Conservation (phyloP, 192 early-diverging fungal species). For the Rhizoclosmatium sp. region DNA sequence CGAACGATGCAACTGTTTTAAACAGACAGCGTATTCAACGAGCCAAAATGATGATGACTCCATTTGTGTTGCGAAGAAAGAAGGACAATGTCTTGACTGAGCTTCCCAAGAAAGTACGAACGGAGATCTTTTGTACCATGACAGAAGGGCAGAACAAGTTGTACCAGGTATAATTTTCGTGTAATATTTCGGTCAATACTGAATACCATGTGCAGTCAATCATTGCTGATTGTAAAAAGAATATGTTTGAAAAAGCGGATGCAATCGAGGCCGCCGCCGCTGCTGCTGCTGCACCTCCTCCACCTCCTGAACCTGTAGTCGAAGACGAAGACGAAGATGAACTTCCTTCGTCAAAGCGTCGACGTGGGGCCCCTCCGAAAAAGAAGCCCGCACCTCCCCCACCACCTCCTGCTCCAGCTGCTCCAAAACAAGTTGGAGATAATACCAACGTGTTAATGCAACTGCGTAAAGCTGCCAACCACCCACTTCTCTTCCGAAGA, state of each 20-base stretch:
- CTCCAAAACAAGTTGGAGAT: constrained; percentile 15
- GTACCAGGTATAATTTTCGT: constrained; percentile 33
- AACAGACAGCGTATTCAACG: constrained; percentile 70
- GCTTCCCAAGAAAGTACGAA: constrained; percentile 40
- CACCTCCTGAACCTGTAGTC: background rate
- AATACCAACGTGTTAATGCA: constrained; percentile 70
- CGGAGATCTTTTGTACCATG: constrained; percentile 37
- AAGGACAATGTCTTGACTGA: constrained; percentile 66
- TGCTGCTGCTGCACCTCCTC: constrained; percentile 10
- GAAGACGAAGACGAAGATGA: constrained; percentile 29
- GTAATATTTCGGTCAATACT: background rate
- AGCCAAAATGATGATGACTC: constrained; percentile 83
- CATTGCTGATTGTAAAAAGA: constrained; percentile 46
- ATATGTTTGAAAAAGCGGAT: background rate
- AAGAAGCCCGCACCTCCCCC: background rate
- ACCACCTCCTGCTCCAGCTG: constrained; percentile 12
- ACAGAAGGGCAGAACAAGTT: constrained; percentile 40
- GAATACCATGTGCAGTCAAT: constrained; percentile 9
- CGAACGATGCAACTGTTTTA: constrained; percentile 38
- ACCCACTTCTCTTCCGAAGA: constrained; percentile 80
- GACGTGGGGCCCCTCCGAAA: constrained; percentile 9
- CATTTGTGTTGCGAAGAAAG: constrained; percentile 86
- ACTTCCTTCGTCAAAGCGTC: constrained; percentile 19
- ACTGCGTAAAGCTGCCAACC: constrained; percentile 84
- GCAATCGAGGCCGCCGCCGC: background rate